Conservation (phyloP, 208 protist species). For the Leptomonas pyrrhocoris region DNA sequence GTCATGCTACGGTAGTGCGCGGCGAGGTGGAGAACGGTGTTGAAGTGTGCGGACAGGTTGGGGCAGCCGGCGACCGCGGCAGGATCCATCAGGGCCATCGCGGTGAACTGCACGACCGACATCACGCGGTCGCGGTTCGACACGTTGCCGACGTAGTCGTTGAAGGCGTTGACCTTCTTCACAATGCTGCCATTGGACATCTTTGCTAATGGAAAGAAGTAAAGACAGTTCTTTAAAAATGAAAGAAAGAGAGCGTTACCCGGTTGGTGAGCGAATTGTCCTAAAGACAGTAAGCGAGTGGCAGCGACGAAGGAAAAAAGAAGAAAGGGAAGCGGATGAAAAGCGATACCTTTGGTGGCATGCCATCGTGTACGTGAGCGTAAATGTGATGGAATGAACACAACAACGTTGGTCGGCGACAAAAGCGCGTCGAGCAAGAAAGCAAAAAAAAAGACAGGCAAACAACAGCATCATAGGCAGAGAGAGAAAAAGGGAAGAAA, state of each 20-base stretch:
- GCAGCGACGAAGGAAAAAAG: neutral
- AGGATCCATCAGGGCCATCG: slow-evolving; percentile 54
- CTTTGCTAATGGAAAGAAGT: slow-evolving; percentile 10
- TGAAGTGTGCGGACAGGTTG: slow-evolving; percentile 46
- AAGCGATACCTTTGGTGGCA: neutral
- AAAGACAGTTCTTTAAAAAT: neutral
- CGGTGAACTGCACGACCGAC: slow-evolving; percentile 66
- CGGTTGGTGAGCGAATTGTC: neutral
- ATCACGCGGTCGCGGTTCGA: slow-evolving; percentile 74
- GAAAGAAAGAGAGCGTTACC: slow-evolving; percentile 7
- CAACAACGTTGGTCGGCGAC: neutral
- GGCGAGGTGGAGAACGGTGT: slow-evolving; percentile 53
- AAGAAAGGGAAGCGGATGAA: neutral
- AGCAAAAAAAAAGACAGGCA: neutral
- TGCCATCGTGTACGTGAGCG: too few relatives aligned
- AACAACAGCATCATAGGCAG: neutral
- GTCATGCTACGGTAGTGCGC: slow-evolving; percentile 77
- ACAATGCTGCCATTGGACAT: slow-evolving; percentile 25
- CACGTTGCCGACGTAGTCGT: slow-evolving; percentile 54
- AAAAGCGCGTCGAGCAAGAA: neutral
- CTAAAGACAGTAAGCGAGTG: neutral
- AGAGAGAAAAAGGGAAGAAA: neutral
- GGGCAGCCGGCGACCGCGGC: slow-evolving; percentile 43
- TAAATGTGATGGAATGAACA: neutral
- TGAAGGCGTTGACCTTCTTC: slow-evolving; percentile 46